Percentiles rank a stretch among this genome's conserved stretches.
Evolutionary conservation across 768 basidiomycete species (phyloP).

Genomic region (Boletus patriciae): DNA sequence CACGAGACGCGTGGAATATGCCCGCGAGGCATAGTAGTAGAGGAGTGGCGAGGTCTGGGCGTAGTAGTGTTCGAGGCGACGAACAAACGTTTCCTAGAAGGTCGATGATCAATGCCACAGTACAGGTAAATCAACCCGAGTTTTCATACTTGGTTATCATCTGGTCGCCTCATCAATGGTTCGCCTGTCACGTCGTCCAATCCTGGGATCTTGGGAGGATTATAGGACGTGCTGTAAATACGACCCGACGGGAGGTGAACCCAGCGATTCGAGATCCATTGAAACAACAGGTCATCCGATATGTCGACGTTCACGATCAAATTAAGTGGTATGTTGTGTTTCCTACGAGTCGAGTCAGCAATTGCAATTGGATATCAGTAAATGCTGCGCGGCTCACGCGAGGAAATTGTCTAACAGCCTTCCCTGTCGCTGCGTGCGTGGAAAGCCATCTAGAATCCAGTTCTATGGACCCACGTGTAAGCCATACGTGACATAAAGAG

Average conservation of each 20-base stretch:
- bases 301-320: slow-evolving; percentile 83
- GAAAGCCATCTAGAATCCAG: slow-evolving; percentile 92
- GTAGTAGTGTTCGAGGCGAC: slow-evolving; percentile 76
- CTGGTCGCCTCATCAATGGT: slow-evolving; percentile 73
- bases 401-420: slow-evolving; percentile 72
- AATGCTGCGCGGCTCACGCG: slow-evolving; percentile 42
- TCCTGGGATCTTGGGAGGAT: slow-evolving; percentile 74
- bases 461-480: slow-evolving; percentile 45
- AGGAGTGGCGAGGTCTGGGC: slow-evolving; percentile 76
- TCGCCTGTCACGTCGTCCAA: slow-evolving; percentile 86
- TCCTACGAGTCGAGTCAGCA: slow-evolving; percentile 39
- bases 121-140: neutral
- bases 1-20: slow-evolving; percentile 47
- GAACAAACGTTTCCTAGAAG: slow-evolving; percentile 69
- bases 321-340: slow-evolving; percentile 62
- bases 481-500: neutral
- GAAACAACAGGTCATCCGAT: slow-evolving; percentile 75
- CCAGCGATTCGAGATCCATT: slow-evolving; percentile 84
- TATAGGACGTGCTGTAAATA: slow-evolving; percentile 85
- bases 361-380: neutral
- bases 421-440: slow-evolving; percentile 81
- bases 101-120: slow-evolving; percentile 8
- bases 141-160: slow-evolving; percentile 76
- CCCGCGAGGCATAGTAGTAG: slow-evolving; percentile 56
- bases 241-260: slow-evolving; percentile 83